Evolutionary conservation across 2,329 filamentous ascomycete species (phyloP).

Genomic region (Colletotrichum echinochloae): DNA sequence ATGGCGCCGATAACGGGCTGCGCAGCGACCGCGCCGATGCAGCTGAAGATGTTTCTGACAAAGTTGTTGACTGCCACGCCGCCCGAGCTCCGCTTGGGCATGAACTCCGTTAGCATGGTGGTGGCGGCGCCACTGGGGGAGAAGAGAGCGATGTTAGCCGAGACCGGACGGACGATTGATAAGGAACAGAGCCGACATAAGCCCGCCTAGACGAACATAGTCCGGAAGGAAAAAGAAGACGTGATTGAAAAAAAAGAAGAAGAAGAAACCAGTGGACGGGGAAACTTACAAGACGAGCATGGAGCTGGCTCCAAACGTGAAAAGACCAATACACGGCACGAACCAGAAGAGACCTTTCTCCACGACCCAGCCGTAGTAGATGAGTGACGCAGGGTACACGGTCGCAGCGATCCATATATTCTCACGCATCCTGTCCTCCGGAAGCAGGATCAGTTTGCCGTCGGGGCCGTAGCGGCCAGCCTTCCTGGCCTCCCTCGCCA

Average conservation of each 20-base stretch:
- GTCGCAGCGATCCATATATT: constrained; percentile 82
- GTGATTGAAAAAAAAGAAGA: neutral
- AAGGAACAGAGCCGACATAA: neutral
- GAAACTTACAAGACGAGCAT: constrained; percentile 78
- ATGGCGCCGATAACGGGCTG: constrained; percentile 78
- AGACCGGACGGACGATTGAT: neutral
- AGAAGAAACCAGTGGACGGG: neutral
- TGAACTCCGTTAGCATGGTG: constrained; percentile 88
- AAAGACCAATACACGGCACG: constrained; percentile 72
- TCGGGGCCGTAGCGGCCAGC: constrained; percentile 75
- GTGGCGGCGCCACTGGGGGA: constrained; percentile 67
- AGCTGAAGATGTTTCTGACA: constrained; percentile 81
- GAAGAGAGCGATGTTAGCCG: constrained; percentile 29
- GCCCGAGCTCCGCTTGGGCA: constrained; percentile 76
- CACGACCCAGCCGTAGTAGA: constrained; percentile 83
- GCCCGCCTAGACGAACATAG: no score
- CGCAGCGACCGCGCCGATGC: constrained; percentile 76
- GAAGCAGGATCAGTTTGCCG: constrained; percentile 75
- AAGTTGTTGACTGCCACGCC: constrained; percentile 88
- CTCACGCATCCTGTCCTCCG: constrained; percentile 85
- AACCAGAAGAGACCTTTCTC: constrained; percentile 74
- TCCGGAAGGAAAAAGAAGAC: neutral
- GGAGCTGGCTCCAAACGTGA: constrained; percentile 79
- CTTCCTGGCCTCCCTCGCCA: constrained; percentile 79
- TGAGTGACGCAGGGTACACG: constrained; percentile 75